Evolutionary conservation across 768 basidiomycete species (phyloP), one percentile per base, ranked within the genome.

Genomic region (Boletus sp.): DNA sequence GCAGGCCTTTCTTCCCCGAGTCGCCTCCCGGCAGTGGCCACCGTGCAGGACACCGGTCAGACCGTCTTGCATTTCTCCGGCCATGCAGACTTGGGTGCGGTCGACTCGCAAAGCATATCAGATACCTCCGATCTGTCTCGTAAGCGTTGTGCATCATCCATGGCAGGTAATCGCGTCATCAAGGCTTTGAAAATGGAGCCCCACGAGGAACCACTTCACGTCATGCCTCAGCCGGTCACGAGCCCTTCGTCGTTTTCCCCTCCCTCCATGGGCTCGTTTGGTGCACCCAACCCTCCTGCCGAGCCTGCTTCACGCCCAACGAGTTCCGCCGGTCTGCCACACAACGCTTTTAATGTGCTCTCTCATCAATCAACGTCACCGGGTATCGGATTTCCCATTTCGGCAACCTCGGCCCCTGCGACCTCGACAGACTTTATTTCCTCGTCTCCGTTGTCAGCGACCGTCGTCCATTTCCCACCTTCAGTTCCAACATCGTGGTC

Each of bases 161-260:
- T 77, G 58, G 75, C 65, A 1, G 78, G 74, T 48, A 75, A 81
- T 57, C 76, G 81, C 37, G 73, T 71, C 42, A 67, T 77, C 47
- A 81, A 81, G 59, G 75, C 78, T 18, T 67, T 77, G 64, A 82
- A 82, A 67, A 72, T 80, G 54, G 80, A 81, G 52, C 78, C 80
- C 6, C 74, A 69, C 49, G 80, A 82, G 36, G 80, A 80, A 33
- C 15, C 68, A 17, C 59, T 73, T 57, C 65, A 68, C 61, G 60
- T 56, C 57, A 56, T 68, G 10, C 33, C 72, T 7, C 58, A 69
- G 24, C 42, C 64, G 8, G 55, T 64, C 17, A 35, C 63, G 9
- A 63, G 60, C 20, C 53, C 67, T 9, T 56, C 64, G 1, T 45
- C 63, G 14, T 75, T 76, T 52, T 47, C 70, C 5, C 63, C 67